A percentile compares a stretch with the other conserved stretches of the same genome.
Evolutionary conservation across 176 grass and related monocot genomes (phyloP).

Genomic region (Phyllostachys edulis): DNA sequence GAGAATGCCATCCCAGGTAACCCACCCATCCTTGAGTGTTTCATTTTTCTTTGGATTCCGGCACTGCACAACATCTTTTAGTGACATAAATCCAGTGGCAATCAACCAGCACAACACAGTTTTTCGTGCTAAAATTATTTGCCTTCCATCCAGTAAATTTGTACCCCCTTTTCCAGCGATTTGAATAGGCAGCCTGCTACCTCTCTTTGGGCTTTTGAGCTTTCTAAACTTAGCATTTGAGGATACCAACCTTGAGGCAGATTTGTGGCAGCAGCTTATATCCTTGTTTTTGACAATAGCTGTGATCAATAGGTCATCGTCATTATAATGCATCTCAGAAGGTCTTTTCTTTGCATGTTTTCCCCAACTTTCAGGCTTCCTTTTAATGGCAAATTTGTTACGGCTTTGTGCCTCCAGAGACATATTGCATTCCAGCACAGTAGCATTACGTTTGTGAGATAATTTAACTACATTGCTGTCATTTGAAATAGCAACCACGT

Average conservation of each 20-base stretch:
- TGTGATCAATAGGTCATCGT: conserved; percentile 66
- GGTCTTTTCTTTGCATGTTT: conserved; percentile 42
- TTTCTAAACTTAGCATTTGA: conserved; percentile 13
- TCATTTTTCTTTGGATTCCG: conserved; percentile 47
- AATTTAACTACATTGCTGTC: conserved; percentile 24
- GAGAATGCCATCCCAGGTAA: conserved; percentile 51
- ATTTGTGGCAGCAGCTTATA: conserved; percentile 44
- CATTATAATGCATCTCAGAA: conserved; percentile 49
- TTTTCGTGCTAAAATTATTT: conserved; percentile 44
- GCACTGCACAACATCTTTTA: conserved; percentile 61
- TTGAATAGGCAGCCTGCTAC: conserved; percentile 31
- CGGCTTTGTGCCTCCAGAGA: background rate
- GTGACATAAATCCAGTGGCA: conserved; percentile 46
- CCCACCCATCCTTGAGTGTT: conserved; percentile 53
- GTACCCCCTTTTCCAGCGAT: conserved; percentile 29
- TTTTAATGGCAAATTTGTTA: conserved; percentile 1
- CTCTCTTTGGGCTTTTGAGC: conserved; percentile 27
- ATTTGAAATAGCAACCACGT: conserved; percentile 41
- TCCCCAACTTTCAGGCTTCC: conserved; percentile 29
- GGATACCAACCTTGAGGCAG: conserved; percentile 21
- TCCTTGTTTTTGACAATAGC: conserved; percentile 70
- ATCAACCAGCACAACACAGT: conserved; percentile 66
- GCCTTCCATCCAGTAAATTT: conserved; percentile 34
- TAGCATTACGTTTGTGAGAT: background rate
- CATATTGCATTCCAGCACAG: background rate